Base-by-base conservation (phyloP, 106 monocot species). In the Amphibolis antarctica region DNA sequence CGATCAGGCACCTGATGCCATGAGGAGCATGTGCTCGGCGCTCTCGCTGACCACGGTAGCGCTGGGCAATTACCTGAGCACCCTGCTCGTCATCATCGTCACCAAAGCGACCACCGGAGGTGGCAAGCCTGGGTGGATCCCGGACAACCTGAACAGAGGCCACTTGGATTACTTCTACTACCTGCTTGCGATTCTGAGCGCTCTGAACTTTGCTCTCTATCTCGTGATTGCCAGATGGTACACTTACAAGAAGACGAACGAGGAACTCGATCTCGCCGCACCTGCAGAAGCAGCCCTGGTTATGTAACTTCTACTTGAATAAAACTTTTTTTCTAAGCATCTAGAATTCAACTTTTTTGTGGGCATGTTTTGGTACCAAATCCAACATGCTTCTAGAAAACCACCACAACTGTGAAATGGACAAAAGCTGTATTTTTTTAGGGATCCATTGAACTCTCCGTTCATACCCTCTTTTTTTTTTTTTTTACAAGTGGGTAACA, bases 1-100 rank as follows among this genome's bases (percentile, higher is more conserved):
- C 24, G 81, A 85, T 65, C 81, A 85, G 58, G 78, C 85, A 5
- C 85, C 85, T 3, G 85, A 85, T 60, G 85, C 85, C 12, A 81
- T 79, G 85, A 78, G 85, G 63, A 85, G 85, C 70, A 66, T 85
- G 76, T 81, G 81, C 60, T 78, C 81, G 3, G 85, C 85, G 3
- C 81, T 85, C 12, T 75, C 81, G 1, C 76, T 85, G 28, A 81
- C 78, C 22, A 77, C 84, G 0, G 64, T 64, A 25, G 72, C 80
- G 1, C 55, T 80, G 4, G 84, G 84, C 3, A 84, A 77, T 60
- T 84, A 84, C 71, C 72, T 77, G 18, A 84, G 84, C 66, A 74
- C 77, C 2, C 54, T 77, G 15, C 77, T 84, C 0, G 80, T 84
- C 4, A 74, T 69, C n/a, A 56, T 84, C 28, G 80, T 84, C 18